phyloP scores from a whole-genome alignment of 2,329 filamentous ascomycete genomes.

The Ophiostoma montium region DNA sequence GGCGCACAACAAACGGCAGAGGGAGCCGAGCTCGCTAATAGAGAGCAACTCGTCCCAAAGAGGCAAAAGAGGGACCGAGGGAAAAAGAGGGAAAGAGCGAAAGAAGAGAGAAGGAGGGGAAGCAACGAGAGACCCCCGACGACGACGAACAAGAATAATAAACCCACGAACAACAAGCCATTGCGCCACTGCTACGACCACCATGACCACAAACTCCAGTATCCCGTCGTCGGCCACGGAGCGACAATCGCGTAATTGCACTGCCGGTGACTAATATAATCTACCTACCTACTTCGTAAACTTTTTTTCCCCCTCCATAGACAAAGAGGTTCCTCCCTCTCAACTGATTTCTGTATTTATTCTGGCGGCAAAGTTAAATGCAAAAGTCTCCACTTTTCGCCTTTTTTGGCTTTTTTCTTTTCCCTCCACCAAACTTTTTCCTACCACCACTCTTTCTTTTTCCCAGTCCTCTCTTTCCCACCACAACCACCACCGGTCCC shows the following conservation, averaged over 20 bases:
- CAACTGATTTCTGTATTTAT: not conserved
- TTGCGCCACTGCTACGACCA: too few relatives aligned
- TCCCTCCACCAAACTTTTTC: constrained; percentile 3
- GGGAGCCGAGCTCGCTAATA: not conserved
- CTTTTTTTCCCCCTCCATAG: not conserved
- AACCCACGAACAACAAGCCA: not conserved
- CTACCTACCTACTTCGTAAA: not conserved
- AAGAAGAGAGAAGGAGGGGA: not conserved
- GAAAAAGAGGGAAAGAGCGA: not conserved
- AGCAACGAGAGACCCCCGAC: not conserved
- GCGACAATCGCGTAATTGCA: not conserved
- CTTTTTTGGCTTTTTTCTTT: constrained; percentile 5
- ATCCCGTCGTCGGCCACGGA: too few relatives aligned
- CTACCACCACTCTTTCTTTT: constrained; percentile 1
- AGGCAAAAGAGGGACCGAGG: too few relatives aligned
- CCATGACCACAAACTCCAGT: too few relatives aligned
- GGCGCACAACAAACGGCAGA: not conserved
- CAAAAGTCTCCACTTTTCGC: not conserved
- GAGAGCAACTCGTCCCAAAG: too few relatives aligned
- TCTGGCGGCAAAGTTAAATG: not conserved
- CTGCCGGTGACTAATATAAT: not conserved
- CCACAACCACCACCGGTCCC: not conserved
- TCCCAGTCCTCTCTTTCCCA: not conserved
- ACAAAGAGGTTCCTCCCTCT: not conserved
- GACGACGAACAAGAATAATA: not conserved